These are phyloP conservation scores for Paecilomyces variotii DNA, from an alignment of 2,329 filamentous ascomycete genomes.

Conservation along the genomic window DNA sequence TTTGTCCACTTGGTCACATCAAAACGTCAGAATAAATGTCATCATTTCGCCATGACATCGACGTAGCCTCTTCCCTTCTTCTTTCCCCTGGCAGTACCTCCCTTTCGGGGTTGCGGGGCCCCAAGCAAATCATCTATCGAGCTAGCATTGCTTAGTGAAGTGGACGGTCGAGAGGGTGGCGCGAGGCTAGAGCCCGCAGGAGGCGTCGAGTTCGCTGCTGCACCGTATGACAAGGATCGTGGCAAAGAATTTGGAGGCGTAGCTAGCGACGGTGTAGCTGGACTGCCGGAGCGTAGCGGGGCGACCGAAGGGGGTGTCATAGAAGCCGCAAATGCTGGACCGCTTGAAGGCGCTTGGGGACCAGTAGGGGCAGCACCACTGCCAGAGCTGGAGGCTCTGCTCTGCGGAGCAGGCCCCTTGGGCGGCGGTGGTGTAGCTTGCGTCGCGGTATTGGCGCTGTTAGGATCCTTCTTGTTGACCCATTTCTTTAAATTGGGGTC, in stretches of 20 bases:
- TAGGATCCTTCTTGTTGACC: slow-evolving; percentile 88
- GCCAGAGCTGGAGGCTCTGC: slow-evolving; percentile 46
- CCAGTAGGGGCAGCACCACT: slow-evolving; percentile 24
- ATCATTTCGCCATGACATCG: slow-evolving; percentile 78
- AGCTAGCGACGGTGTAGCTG: slow-evolving; percentile 19
- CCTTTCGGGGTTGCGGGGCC: slow-evolving; percentile 61
- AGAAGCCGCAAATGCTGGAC: slow-evolving; percentile 6
- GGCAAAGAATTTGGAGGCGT: slow-evolving; percentile 19
- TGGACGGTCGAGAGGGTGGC: slow-evolving; percentile 62
- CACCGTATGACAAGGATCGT: slow-evolving; percentile 31
- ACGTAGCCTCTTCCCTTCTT: slow-evolving; percentile 86
- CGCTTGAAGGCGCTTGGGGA: slow-evolving; percentile 14
- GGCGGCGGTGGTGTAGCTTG: slow-evolving; percentile 73
- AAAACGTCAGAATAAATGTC: neutral
- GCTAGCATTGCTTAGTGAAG: slow-evolving; percentile 82
- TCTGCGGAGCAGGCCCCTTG: slow-evolving; percentile 44
- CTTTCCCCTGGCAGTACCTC: slow-evolving; percentile 54
- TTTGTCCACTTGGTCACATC: neutral
- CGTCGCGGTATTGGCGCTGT: slow-evolving; percentile 49
- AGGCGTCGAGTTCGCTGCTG: slow-evolving; percentile 24
- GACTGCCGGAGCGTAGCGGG: slow-evolving; percentile 20
- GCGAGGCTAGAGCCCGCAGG: slow-evolving; percentile 27
- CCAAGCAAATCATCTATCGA: slow-evolving; percentile 90
- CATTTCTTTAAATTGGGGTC: slow-evolving; percentile 95
- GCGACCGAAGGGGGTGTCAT: slow-evolving; percentile 4